phyloP scores from a whole-genome alignment of 768 basidiomycete species.

The Tylopilus sp. region DNA sequence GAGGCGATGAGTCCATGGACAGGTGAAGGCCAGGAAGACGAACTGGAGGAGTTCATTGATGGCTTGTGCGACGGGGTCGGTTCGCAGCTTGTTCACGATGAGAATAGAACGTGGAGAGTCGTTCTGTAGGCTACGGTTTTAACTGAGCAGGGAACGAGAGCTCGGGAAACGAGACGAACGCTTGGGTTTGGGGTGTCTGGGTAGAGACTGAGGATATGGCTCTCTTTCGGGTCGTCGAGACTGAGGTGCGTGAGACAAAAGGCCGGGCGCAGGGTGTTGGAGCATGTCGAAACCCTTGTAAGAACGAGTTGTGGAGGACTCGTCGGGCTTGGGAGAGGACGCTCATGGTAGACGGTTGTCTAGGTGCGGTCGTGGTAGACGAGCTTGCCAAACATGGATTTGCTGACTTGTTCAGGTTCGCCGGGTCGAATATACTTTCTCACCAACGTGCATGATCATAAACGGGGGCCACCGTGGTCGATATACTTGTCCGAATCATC shows the following conservation, averaged over 20 bases:
- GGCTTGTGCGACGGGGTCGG: constrained; percentile 70
- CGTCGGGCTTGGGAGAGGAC: constrained; percentile 17
- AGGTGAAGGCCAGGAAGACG: constrained; percentile 19
- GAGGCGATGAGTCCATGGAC: not conserved
- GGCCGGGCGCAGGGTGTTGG: constrained; percentile 3
- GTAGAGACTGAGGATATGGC: constrained; percentile 13
- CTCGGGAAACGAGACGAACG: constrained; percentile 17
- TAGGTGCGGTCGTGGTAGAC: not conserved
- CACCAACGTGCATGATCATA: constrained; percentile 4
- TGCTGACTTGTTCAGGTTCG: not conserved
- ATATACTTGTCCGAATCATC: not conserved
- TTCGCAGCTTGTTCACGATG: constrained; percentile 79
- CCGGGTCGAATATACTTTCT: constrained; percentile 5
- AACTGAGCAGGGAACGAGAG: constrained; percentile 22
- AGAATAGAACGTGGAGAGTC: constrained; percentile 59
- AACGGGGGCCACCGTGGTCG: not conserved
- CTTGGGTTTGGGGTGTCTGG: constrained; percentile 8
- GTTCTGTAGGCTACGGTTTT: constrained; percentile 22
- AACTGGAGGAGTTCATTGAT: constrained; percentile 73
- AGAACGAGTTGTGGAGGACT: constrained; percentile 22
- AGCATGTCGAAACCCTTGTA: constrained; percentile 5
- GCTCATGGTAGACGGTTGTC: constrained; percentile 15
- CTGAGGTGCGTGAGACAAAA: not conserved
- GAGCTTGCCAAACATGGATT: constrained; percentile 14
- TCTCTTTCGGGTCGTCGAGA: constrained; percentile 6